Evolutionary conservation across 2,329 filamentous ascomycete species (phyloP).

Genomic region (Colletotrichum truncatum): DNA sequence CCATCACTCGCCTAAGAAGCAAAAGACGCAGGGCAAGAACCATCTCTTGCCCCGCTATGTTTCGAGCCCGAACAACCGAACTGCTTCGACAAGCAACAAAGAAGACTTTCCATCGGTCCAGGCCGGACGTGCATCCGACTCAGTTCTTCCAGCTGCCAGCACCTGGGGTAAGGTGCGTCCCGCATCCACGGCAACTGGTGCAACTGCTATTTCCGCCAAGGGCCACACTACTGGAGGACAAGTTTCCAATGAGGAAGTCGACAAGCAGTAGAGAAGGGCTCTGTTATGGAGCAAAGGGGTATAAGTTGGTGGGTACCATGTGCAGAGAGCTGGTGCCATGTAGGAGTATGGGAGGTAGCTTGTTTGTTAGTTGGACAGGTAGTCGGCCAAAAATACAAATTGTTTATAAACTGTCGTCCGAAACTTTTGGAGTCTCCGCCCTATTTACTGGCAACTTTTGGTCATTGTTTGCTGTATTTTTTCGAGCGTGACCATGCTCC

Average conservation of each 20-base stretch:
- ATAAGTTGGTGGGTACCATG: neutral
- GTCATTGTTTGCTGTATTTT: too few relatives aligned
- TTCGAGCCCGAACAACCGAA: neutral
- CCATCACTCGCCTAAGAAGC: conserved; percentile 15
- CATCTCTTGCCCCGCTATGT: neutral
- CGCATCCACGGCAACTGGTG: neutral
- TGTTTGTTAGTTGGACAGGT: conserved; percentile 1
- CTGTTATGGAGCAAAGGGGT: neutral
- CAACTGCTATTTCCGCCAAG: neutral
- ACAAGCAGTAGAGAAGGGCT: neutral
- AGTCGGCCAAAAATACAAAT: too few relatives aligned
- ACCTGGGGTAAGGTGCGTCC: conserved; percentile 11
- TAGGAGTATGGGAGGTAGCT: neutral
- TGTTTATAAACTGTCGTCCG: too few relatives aligned
- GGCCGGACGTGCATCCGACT: neutral
- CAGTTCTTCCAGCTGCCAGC: neutral
- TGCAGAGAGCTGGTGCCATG: neutral
- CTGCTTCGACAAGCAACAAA: conserved; percentile 13
- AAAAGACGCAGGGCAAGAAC: neutral
- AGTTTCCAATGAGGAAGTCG: neutral
- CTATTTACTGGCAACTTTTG: too few relatives aligned
- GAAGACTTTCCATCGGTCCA: conserved; percentile 39
- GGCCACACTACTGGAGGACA: neutral
- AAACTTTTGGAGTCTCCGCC: too few relatives aligned
- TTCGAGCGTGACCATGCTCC: too few relatives aligned